Base-by-base conservation (phyloP, 768 basidiomycete genomes). In the Termitomyces eurrhizus region DNA sequence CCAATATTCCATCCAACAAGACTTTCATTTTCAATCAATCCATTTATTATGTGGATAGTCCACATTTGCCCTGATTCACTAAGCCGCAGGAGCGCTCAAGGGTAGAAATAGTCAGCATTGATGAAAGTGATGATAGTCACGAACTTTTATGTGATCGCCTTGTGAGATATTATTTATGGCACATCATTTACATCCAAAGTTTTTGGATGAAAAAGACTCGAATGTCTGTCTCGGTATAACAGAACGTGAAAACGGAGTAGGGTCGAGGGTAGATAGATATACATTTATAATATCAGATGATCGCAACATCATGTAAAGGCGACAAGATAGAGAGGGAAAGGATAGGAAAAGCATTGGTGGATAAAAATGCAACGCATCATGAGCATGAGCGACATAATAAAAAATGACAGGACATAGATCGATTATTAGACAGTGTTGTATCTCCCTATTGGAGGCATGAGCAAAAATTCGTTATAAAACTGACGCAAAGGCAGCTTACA, bases 401-500 rank as follows among this genome's bases (percentile, higher is more conserved):
- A 56, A 45, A 14, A 54, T 24, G 24, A 29, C 29, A 37, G 46
- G 35, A 46, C n/a, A 18, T 14, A 41, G 21, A 33, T 32, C 18
- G 37, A 37, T 59, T 58, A 37, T 61, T 61, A 63, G n/a, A 66
- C 36, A n/a, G 63, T 53, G 32, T 37, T 64, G 57, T 66, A 66
- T 33, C 63, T 61, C 65, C 65, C 65, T 66, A 24, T 26, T 42
- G 26, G n/a, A 52, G 21, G 13, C 12, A 54, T 52, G 14, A 55
- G 44, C 41, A 58, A 53, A 18, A 4, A 49, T 44, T 41, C 37
- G 29, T 14, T 58, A n/a, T 13, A 29, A 2, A 45, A 48, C 14
- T 16, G 24, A 52, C 50, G 11, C 32, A 56, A 49, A 55, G 26
- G 7, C 16, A 48, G 76, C 81, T 52, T 56, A 83, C 83, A 84